A percentile compares a stretch with the other conserved stretches of the same genome.
These are phyloP conservation scores for Grigorovia yakushimaensis DNA, from an alignment of 805 yeast genomes.

Conservation along the genomic window DNA sequence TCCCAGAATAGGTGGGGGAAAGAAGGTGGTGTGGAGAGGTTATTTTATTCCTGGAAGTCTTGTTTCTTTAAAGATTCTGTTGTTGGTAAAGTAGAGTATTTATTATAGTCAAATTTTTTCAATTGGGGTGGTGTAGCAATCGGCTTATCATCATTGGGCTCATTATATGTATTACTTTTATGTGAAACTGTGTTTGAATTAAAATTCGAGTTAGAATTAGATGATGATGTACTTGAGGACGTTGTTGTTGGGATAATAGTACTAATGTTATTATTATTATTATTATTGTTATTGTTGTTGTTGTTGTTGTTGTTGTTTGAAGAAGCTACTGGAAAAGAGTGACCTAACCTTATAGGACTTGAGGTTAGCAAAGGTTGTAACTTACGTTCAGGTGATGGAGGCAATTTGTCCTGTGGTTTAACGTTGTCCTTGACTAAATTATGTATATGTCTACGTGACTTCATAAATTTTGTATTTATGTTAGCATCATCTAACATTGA, in stretches of 20 bases:
- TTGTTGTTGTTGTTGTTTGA: neutral
- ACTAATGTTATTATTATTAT: neutral
- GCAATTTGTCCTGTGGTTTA: constrained; percentile 23
- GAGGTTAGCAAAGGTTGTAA: constrained; percentile 26
- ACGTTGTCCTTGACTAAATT: constrained; percentile 24
- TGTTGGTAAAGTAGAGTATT: constrained; percentile 26
- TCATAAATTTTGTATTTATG: constrained; percentile 24
- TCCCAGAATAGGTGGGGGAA: neutral
- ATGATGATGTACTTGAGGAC: too few relatives aligned
- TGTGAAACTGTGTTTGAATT: neutral
- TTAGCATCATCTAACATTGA: constrained; percentile 27
- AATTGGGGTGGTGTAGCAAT: constrained; percentile 5
- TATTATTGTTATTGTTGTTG: neutral
- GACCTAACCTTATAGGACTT: constrained; percentile 19
- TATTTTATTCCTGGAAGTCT: constrained; percentile 1
- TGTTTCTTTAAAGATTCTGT: constrained; percentile 19
- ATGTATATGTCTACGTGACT: constrained; percentile 26
- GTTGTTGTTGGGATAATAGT: too few relatives aligned
- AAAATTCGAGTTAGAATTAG: too few relatives aligned
- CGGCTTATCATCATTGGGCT: neutral
- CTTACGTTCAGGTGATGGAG: constrained; percentile 20
- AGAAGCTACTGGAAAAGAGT: neutral
- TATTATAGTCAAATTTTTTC: constrained; percentile 13
- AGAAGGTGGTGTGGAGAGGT: neutral
- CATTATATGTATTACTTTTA: neutral